A percentile compares a stretch with the other conserved stretches of the same genome.
Conservation (phyloP, 2,329 filamentous ascomycete genomes). For the Botrytis cinerea region DNA sequence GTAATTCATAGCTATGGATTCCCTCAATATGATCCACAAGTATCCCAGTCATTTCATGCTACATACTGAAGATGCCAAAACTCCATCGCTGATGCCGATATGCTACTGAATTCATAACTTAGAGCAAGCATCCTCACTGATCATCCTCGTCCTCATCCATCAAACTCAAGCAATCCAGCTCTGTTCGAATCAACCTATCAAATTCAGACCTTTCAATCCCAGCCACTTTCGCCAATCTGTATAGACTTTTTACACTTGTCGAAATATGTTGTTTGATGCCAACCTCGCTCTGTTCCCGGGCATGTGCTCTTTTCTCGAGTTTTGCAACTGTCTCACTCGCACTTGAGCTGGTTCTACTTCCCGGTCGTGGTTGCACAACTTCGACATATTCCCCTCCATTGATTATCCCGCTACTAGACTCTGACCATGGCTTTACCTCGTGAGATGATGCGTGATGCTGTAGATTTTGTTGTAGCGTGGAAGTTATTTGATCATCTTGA, state of each 20-base stretch:
- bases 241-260: constrained; percentile 75
- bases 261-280: constrained; percentile 79
- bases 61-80: background rate
- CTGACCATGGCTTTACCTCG: constrained; percentile 15
- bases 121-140: background rate
- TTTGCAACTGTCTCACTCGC: constrained; percentile 59
- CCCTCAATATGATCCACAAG: background rate
- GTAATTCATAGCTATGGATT: background rate
- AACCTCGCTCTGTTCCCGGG: constrained; percentile 64
- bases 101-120: background rate
- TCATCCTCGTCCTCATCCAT: constrained; percentile 56
- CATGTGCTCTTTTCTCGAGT: constrained; percentile 54
- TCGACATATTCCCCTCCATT: constrained; percentile 39
- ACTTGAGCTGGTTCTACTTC: constrained; percentile 59
- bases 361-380: constrained; percentile 58
- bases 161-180: constrained; percentile 69
- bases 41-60: background rate
- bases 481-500: constrained; percentile 44
- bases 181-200: constrained; percentile 67
- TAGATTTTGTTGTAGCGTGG: constrained; percentile 37
- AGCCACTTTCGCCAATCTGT: constrained; percentile 65
- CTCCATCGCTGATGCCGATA: constrained; percentile 4
- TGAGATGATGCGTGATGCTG: constrained; percentile 26
- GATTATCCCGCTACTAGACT: constrained; percentile 27
- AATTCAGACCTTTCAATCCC: constrained; percentile 78